A percentile compares a stretch with the other conserved stretches of the same genome.
phyloP scores from a whole-genome alignment of 108 stramenopile genomes.

The Skeletonema tropicum region DNA sequence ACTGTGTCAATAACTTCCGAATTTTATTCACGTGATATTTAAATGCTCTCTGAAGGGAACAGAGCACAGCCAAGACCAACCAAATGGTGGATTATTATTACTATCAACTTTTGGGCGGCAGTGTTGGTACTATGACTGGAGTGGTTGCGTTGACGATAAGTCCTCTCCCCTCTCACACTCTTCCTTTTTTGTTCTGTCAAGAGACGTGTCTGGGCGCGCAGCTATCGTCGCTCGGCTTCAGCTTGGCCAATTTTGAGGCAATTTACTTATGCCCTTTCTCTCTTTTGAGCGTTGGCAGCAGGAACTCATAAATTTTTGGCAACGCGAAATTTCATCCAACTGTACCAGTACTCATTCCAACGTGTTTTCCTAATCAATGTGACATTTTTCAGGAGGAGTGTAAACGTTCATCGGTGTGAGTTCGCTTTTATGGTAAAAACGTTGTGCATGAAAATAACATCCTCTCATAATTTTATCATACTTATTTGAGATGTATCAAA shows the following conservation, averaged over 20 bases:
- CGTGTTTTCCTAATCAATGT: background rate
- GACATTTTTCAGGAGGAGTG: no score
- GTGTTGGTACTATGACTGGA: background rate
- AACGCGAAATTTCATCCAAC: background rate
- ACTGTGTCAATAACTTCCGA: background rate
- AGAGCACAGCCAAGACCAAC: background rate
- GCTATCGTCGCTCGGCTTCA: background rate
- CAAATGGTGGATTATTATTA: background rate
- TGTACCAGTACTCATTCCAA: background rate
- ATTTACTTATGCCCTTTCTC: constrained; percentile 3
- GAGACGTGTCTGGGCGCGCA: background rate
- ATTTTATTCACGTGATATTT: background rate
- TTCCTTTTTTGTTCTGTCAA: background rate
- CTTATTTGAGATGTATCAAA: no score
- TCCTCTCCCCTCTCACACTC: constrained; percentile 2
- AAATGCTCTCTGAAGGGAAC: background rate
- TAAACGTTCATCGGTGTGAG: no score
- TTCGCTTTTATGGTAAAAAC: no score
- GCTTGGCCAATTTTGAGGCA: background rate
- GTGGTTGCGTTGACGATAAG: background rate
- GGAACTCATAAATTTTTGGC: background rate
- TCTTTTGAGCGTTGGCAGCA: background rate
- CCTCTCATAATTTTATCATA: no score
- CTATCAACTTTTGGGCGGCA: background rate
- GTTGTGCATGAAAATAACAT: no score